Percentiles rank a stretch among this genome's conserved stretches.
phyloP scores from a whole-genome alignment of 2,329 filamentous ascomycete genomes.

The Capronia americana region DNA sequence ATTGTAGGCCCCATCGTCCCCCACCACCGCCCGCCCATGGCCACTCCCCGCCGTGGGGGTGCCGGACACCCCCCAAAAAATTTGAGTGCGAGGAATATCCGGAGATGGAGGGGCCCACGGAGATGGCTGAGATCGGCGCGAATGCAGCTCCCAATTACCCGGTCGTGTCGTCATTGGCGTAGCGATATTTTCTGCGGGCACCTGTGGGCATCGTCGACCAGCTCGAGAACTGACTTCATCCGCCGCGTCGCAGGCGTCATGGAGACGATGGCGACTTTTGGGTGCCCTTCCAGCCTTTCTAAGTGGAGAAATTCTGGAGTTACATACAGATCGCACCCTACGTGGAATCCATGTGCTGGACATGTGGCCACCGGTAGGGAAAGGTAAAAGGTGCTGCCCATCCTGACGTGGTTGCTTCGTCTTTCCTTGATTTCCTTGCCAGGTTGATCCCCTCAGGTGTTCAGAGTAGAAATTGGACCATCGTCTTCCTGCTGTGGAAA shows the following conservation, averaged over 20 bases:
- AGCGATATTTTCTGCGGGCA: slow-evolving; percentile 7
- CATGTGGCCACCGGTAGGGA: slow-evolving; percentile 2
- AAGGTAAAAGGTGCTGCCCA: slow-evolving; percentile 9
- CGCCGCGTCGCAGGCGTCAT: slow-evolving; percentile 3
- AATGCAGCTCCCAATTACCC: slow-evolving; percentile 8
- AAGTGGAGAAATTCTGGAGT: slow-evolving; percentile 10
- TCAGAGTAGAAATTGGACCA: not conserved
- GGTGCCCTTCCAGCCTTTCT: not conserved
- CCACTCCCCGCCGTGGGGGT: slow-evolving; percentile 13
- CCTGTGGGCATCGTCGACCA: slow-evolving; percentile 4
- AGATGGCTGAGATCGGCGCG: slow-evolving; percentile 1
- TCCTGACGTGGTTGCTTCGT: slow-evolving; percentile 3
- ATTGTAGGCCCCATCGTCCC: not conserved
- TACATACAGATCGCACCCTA: slow-evolving; percentile 4
- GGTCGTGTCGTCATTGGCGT: slow-evolving; percentile 13
- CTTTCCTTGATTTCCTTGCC: not conserved
- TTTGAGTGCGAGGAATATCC: slow-evolving; percentile 15
- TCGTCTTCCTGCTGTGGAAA: not conserved
- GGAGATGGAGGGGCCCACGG: slow-evolving; percentile 10
- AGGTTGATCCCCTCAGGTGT: not conserved
- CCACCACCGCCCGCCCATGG: slow-evolving; percentile 12
- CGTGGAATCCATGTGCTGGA: slow-evolving; percentile 4
- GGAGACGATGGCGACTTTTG: slow-evolving; percentile 16
- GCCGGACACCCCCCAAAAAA: not conserved
- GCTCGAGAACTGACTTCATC: slow-evolving; percentile 8